phyloP scores from a whole-genome alignment of 306 rosid species.

The Biancaea sappan region DNA sequence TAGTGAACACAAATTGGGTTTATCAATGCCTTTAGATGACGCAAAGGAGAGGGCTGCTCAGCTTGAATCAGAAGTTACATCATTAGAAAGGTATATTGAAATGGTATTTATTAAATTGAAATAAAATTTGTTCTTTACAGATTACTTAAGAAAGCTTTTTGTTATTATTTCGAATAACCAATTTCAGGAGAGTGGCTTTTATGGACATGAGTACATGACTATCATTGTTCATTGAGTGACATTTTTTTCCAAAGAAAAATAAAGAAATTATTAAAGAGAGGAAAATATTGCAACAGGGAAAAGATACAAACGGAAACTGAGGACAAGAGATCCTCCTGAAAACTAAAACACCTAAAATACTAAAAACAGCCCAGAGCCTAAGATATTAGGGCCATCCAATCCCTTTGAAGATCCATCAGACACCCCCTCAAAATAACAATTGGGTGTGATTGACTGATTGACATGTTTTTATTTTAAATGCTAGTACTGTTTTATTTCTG shows the following conservation, averaged over 20 bases:
- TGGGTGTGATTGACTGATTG: no score
- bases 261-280: no score
- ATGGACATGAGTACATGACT: neutral
- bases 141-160: conserved; percentile 17
- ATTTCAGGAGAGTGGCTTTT: conserved; percentile 13
- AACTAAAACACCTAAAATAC: no score
- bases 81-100: conserved; percentile 70
- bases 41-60: conserved; percentile 84
- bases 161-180: conserved; percentile 11
- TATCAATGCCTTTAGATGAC: conserved; percentile 82
- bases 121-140: neutral
- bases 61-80: conserved; percentile 80
- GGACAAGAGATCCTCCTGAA: no score
- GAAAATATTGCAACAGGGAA: no score
- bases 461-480: neutral
- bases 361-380: no score
- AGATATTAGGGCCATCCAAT: no score
- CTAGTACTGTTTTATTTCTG: conserved; percentile 6
- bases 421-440: no score
- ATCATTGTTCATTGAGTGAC: neutral
- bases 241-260: no score
- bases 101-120: conserved; percentile 6
- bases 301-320: no score
- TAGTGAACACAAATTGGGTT: conserved; percentile 83
- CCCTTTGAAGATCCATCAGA: no score